Conservation (phyloP, 176 grass and related monocot species). For the Phyllostachys edulis region DNA sequence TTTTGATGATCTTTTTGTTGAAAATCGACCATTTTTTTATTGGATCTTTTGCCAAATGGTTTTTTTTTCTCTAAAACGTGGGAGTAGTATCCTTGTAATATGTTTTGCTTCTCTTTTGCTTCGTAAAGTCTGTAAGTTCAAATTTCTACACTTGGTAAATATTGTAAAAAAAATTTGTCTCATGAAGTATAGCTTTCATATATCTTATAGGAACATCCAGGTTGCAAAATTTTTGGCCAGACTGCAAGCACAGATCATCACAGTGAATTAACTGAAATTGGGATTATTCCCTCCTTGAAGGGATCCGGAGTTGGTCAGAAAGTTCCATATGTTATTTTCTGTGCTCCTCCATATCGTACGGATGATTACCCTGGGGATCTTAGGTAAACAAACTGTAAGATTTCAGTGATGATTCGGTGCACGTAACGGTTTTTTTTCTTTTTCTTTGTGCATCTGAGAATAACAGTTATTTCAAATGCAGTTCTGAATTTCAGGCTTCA, state of each 20-base stretch:
- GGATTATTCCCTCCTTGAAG: conserved; percentile 66
- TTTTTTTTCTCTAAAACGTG: not conserved
- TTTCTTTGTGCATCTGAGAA: not conserved
- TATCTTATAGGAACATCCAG: conserved; percentile 61
- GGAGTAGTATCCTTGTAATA: not conserved
- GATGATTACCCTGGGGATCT: conserved; percentile 76
- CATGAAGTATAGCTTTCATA: conserved; percentile 2
- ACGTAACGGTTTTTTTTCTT: not conserved
- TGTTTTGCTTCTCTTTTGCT: not conserved
- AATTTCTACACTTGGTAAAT: not conserved
- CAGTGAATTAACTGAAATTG: conserved; percentile 58
- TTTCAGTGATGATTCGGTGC: not conserved
- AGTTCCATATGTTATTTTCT: conserved; percentile 80
- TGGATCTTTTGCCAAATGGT: not conserved
- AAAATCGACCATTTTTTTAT: not conserved
- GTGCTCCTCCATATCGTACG: conserved; percentile 71
- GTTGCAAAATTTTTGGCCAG: conserved; percentile 68
- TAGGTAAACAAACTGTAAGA: conserved; percentile 52
- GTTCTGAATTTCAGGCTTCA: not conserved
- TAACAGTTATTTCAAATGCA: not conserved
- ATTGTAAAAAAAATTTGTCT: not conserved
- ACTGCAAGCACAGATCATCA: conserved; percentile 84
- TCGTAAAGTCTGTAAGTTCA: not conserved
- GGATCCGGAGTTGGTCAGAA: conserved; percentile 43
- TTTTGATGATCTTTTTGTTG: not conserved